Evolutionary conservation across 371 early-diverging fungal genomes (phyloP), one percentile per base, ranked within the genome.

Genomic region (Fennellomyces sp.): DNA sequence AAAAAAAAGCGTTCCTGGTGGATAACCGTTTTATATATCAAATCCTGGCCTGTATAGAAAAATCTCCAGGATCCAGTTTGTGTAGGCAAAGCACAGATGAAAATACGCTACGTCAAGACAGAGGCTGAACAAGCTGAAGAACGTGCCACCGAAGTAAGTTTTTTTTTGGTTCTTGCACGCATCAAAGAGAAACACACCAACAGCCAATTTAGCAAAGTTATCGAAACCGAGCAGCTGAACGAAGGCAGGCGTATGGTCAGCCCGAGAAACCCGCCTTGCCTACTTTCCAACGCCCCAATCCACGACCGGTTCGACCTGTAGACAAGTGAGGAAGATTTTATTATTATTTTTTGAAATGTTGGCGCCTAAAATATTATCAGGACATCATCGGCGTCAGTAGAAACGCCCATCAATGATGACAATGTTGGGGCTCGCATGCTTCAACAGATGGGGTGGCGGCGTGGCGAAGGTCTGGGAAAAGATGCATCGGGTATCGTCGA

Each of bases 141-240:
- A 38, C 61, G 58, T 64, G 7, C 54, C 15, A 55, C 47, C 25
- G 72, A 75, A 60, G 75, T 71, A 71, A 66, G 54, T 15, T 27
- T 30, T 11, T 21, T 26, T 39, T 47, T 68, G 64, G 27, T 70
- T 56, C 2, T 60, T 45, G 6, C 66, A 53, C 50, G 10, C 8
- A 54, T 10, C 25, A 31, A 36, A 17, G 23, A n/a, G 23, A 19
- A 33, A 36, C 5, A 53, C 15, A 7, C 23, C 45, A 36, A 28
- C 36, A 12, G 6, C 4, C 54, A 63, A 31, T 64, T 47, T 60
- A 64, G 57, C 63, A 78, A 54, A 73, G 80, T 49, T 88, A 89
- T 65, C 76, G 88, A 5, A 87, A 89, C 60, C 70, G 90, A 50
- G 88, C 88, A 15, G 90, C 87, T 21, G 88, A 88, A 64, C 73